Evolutionary conservation across 768 basidiomycete species (phyloP).

Genomic region (Gautieria morchelliformis): DNA sequence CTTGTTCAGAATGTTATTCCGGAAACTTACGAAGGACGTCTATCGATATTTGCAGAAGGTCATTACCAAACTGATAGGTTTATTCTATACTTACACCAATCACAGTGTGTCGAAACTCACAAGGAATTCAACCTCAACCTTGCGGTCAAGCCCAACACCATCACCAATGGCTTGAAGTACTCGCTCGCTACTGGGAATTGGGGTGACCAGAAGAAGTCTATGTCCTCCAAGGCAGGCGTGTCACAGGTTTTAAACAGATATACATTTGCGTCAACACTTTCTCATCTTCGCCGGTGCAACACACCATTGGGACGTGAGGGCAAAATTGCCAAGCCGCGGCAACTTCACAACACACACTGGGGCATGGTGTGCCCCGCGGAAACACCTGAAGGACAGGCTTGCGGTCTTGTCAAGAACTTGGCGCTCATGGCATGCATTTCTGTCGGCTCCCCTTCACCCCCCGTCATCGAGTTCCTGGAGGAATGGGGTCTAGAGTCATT

Average conservation of each 20-base stretch:
- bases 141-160: conserved; percentile 93
- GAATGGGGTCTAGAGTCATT: conserved; percentile 96
- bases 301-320: conserved; percentile 97
- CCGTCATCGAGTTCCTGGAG: conserved; percentile 96
- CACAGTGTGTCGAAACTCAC: conserved; percentile 89
- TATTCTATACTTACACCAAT: not conserved
- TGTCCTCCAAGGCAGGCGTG: conserved; percentile 96
- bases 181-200: conserved; percentile 98
- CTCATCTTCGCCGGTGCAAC: conserved; percentile 95
- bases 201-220: conserved; percentile 98
- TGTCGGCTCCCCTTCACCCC: conserved; percentile 90
- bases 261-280: conserved; percentile 96
- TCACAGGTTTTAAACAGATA: conserved; percentile 98
- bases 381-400: conserved; percentile 98
- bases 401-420: conserved; percentile 97
- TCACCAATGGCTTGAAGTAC: conserved; percentile 96
- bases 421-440: conserved; percentile 98
- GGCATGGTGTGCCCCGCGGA: conserved; percentile 99
- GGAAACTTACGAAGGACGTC: conserved; percentile 93
- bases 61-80: conserved; percentile 5
- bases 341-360: conserved; percentile 99
- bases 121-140: conserved; percentile 88
- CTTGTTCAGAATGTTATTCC: conserved; percentile 94
- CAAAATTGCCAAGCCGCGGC: conserved; percentile 98
- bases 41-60: conserved; percentile 97